These are phyloP conservation scores for Termitomyces sp. DNA, from an alignment of 768 basidiomycete genomes.

Conservation along the genomic window DNA sequence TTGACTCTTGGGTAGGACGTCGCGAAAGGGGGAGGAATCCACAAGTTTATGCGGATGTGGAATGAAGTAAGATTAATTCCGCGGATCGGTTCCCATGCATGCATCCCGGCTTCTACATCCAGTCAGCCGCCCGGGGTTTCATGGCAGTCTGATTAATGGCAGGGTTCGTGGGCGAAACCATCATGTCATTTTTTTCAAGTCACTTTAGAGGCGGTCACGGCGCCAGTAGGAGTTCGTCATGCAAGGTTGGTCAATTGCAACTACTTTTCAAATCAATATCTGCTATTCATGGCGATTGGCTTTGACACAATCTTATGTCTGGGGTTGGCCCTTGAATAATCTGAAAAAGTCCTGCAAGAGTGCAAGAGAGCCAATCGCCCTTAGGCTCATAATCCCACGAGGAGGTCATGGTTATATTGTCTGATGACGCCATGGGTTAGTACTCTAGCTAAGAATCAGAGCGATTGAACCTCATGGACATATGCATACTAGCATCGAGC, in stretches of 20 bases:
- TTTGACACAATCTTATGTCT: background rate
- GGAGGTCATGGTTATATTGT: background rate
- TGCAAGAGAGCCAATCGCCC: background rate
- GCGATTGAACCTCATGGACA: background rate
- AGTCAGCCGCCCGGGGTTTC: background rate
- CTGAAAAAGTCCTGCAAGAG: background rate
- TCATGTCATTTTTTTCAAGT: background rate
- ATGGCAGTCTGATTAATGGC: background rate
- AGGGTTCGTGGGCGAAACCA: background rate
- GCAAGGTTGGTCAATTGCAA: background rate
- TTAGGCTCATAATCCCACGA: background rate
- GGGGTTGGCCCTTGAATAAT: background rate
- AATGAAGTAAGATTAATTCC: background rate
- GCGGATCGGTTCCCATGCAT: background rate
- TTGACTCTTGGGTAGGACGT: background rate
- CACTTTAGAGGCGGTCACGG: background rate
- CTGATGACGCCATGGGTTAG: background rate
- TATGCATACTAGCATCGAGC: background rate
- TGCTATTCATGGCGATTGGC: background rate
- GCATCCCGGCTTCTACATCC: background rate
- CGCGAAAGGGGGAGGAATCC: background rate
- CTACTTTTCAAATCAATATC: background rate
- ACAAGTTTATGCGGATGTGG: background rate
- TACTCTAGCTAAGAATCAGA: background rate
- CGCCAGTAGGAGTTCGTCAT: background rate